Evolutionary conservation across 2,329 filamentous ascomycete genomes (phyloP).

Genomic region (Alternaria sp.): DNA sequence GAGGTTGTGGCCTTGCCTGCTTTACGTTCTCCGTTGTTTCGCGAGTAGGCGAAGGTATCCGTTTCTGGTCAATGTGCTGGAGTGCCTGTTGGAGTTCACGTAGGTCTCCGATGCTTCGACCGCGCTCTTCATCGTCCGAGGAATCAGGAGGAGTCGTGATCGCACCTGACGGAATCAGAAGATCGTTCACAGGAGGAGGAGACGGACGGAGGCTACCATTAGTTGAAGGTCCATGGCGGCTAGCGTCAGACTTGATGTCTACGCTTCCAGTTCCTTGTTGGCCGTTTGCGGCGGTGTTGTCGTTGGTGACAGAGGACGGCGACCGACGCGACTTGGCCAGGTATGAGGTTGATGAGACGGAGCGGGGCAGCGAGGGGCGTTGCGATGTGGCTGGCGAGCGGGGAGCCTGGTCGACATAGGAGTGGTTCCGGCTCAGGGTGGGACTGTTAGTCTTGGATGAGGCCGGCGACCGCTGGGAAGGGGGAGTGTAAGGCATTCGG

Average conservation of each 20-base stretch:
- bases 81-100: constrained; percentile 83
- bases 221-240: constrained; percentile 35
- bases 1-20: constrained; percentile 24
- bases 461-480: constrained; percentile 70
- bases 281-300: constrained; percentile 45
- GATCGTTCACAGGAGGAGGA: constrained; percentile 80
- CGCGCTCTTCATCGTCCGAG: constrained; percentile 84
- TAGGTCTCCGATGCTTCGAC: constrained; percentile 55
- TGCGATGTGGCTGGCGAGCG: constrained; percentile 46
- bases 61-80: constrained; percentile 75
- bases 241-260: constrained; percentile 31
- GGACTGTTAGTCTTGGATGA: constrained; percentile 64
- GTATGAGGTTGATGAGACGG: constrained; percentile 68
- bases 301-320: constrained; percentile 56
- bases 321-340: constrained; percentile 69
- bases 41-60: constrained; percentile 65
- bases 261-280: constrained; percentile 33
- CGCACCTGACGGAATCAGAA: constrained; percentile 80
- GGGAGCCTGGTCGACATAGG: constrained; percentile 55
- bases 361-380: constrained; percentile 63
- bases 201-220: constrained; percentile 79
- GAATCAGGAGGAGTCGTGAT: constrained; percentile 94
- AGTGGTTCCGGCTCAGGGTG: constrained; percentile 60
- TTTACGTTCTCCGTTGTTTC: constrained; percentile 28
- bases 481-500: constrained; percentile 89